Base-by-base conservation (phyloP, 371 early-diverging fungal species). In the Mortierella sp. region DNA sequence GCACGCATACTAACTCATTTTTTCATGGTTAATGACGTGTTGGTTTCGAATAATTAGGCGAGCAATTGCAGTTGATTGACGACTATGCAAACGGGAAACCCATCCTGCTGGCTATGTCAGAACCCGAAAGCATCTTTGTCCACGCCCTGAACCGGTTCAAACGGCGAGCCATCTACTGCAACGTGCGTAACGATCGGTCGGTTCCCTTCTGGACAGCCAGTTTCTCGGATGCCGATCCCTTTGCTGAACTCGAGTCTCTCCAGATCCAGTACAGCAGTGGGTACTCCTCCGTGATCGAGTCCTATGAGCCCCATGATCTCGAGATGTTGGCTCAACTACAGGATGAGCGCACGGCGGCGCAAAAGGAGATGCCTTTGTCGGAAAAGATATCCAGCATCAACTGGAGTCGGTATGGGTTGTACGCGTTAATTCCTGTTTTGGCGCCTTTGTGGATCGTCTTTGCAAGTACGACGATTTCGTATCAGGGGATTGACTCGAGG, bases 161-260 rank as follows among this genome's bases (percentile, higher is more conserved):
- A 68, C 68, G 79, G 24, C 77, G 93, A 38, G 81, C 90, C 1
- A 57, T 90, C 9, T 95, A 94, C 82, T 95, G 94, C n/a, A 96
- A 96, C 77, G 88, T 92, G 1, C 76, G 80, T 7, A 93, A 94
- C 82, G 97, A 96, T 83, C 91, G 92, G 16, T 92, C 93, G 1
- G 95, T 96, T 0, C 91, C 93, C 14, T 94, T 92, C 79, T 92
- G 92, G 91, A 94, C 94, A 7, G 92, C 94, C n/a, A 91, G 92
- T 7, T 89, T 95, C 68, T 88, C 90, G 48, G 76, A 84, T 38
- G 81, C 81, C 28, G 88, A 94, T 76, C 92, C 92, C n/a, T 92
- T 92, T 65, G 65, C 81, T 14, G 80, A 88, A 10, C 78, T 89
- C 1, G 87, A 90, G 26, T 70, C 89, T 3, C 75, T 93, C 26